Conservation (phyloP, 2,329 filamentous ascomycete species). For the Colletotrichum camelliae region DNA sequence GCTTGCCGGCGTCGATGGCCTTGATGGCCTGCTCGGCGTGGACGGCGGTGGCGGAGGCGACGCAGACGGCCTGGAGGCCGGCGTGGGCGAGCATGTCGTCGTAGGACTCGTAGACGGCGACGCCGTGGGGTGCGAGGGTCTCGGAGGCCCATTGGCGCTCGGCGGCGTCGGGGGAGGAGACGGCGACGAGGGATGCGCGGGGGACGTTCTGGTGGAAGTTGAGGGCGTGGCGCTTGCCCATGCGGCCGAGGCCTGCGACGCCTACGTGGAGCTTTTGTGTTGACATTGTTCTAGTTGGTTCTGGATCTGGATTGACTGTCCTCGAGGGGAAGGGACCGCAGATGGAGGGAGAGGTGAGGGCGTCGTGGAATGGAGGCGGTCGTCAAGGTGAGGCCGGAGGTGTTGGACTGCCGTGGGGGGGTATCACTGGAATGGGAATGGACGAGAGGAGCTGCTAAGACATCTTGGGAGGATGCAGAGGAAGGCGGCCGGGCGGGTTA, state of each 20-base stretch:
- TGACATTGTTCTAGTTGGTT: constrained; percentile 4
- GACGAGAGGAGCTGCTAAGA: neutral
- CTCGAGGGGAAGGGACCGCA: neutral
- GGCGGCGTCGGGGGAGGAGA: constrained; percentile 48
- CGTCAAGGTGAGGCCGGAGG: neutral
- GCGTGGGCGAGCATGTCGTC: constrained; percentile 48
- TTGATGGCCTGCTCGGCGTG: constrained; percentile 63
- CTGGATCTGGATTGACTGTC: neutral
- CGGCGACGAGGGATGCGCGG: constrained; percentile 54
- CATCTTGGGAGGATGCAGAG: neutral
- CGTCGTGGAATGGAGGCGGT: neutral
- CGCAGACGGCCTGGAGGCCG: constrained; percentile 45
- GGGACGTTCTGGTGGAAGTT: constrained; percentile 51
- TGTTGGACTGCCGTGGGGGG: neutral
- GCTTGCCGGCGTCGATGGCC: constrained; percentile 58
- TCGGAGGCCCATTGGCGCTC: constrained; percentile 50
- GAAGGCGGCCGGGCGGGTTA: neutral
- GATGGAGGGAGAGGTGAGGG: neutral
- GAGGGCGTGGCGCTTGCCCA: constrained; percentile 57
- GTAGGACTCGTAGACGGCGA: constrained; percentile 49
- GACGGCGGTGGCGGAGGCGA: constrained; percentile 51
- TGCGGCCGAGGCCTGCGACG: constrained; percentile 56
- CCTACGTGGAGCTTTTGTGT: constrained; percentile 44
- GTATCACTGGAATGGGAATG: neutral
- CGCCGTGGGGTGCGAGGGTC: constrained; percentile 48